Evolutionary conservation across 1,284 basidiomycete species (phyloP), one percentile per base, ranked within the genome.

Genomic region (Golubevia sp.): DNA sequence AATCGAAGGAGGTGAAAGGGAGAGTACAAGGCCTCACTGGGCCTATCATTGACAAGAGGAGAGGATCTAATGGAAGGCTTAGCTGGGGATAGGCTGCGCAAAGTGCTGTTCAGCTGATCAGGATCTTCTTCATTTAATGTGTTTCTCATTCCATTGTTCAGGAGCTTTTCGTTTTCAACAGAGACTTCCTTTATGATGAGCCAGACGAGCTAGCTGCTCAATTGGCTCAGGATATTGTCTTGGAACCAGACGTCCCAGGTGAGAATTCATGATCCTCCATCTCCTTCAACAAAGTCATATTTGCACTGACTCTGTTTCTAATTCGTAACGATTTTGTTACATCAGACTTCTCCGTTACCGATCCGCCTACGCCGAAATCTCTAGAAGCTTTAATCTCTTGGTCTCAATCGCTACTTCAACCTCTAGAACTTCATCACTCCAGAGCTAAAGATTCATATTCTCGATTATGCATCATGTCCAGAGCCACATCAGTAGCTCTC

Each of bases 121-220:
- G n/a, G n/a, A n/a, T n/a, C n/a, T n/a, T n/a, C n/a, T n/a, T n/a
- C n/a, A n/a, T 21, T n/a, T 27, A 15, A 24, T 49, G n/a, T 23
- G 21, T 21, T 21, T 21, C 56, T 26, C 18, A 44, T 6, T 20
- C 13, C 21, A 26, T 25, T 38, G 8, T 25, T 48, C 20, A 66
- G 59, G 73, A 78, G 49, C 71, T 81, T 55, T 83, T 75, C 55
- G 70, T 83, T 49, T 83, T 71, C 67, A 78, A 82, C 54, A 72
- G 79, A 24, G 75, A 83, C 49, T 78, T 76, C 44, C 70, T 83
- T 25, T 77, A 62, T 27, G 70, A 73, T 11, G 76, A 83, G 18
- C 67, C 72, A 3, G 74, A 77, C 8, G 59, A 61, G 15, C 53
- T 80, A 7, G 72, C 73, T 2, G 61, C 67, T 11, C 73, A 78